phyloP scores from a whole-genome alignment of 2,329 filamentous ascomycete genomes.

The Fusarium chlamydosporum region DNA sequence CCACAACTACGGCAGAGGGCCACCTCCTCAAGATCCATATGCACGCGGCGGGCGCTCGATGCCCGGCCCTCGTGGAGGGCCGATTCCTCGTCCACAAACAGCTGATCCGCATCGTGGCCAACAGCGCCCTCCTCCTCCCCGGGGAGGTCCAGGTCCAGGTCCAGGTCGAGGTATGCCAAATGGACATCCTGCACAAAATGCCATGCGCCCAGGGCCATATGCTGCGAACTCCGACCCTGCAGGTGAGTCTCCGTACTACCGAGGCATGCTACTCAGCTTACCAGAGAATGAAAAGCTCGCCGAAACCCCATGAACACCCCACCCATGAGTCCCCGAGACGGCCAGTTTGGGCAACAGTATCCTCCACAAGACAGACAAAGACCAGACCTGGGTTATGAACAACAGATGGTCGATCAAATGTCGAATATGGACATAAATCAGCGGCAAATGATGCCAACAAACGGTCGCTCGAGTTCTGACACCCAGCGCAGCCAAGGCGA shows the following conservation, averaged over 20 bases:
- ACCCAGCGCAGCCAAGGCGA: conserved; percentile 48
- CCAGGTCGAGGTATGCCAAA: conserved; percentile 47
- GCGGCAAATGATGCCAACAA: conserved; percentile 41
- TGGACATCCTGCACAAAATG: conserved; percentile 56
- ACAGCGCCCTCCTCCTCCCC: conserved; percentile 55
- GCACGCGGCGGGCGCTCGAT: conserved; percentile 60
- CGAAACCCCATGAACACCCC: conserved; percentile 53
- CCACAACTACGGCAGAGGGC: conserved; percentile 62
- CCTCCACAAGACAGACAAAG: conserved; percentile 42
- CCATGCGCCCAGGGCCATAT: conserved; percentile 59
- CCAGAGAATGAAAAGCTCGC: conserved; percentile 46
- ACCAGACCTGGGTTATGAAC: conserved; percentile 48
- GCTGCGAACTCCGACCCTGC: conserved; percentile 60
- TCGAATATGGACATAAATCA: conserved; percentile 56
- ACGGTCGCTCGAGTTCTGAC: conserved; percentile 48
- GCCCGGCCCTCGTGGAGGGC: conserved; percentile 61
- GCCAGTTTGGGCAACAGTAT: conserved; percentile 48
- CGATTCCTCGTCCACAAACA: conserved; percentile 59
- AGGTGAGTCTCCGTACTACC: conserved; percentile 52
- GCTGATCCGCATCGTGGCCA: conserved; percentile 57
- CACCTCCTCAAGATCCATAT: conserved; percentile 60
- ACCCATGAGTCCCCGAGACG: conserved; percentile 51
- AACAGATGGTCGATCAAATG: conserved; percentile 55
- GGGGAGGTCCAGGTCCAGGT: conserved; percentile 54
- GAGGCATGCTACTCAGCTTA: conserved; percentile 28